These are phyloP conservation scores for Thelonectria discophora DNA, from an alignment of 2,329 filamentous ascomycete species.

Conservation along the genomic window DNA sequence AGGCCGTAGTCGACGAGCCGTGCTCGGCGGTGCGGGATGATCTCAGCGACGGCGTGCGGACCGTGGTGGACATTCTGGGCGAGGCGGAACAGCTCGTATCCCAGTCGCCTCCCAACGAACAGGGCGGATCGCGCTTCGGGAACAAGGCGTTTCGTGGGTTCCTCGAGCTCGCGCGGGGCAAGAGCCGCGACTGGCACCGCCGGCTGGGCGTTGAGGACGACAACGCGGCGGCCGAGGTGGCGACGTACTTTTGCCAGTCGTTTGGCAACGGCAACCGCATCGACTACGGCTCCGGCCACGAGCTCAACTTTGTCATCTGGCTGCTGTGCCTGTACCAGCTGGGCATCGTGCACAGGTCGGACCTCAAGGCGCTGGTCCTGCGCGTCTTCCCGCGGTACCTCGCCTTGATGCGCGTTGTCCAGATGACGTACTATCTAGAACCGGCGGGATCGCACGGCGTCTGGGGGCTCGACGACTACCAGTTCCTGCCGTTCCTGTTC, in stretches of 20 bases:
- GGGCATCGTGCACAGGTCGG: conserved; percentile 65
- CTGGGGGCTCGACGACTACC: conserved; percentile 97
- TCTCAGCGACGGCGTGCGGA: conserved; percentile 67
- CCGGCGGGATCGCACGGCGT: conserved; percentile 97
- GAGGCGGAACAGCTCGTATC: conserved; percentile 73
- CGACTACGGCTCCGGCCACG: conserved; percentile 97
- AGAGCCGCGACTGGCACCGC: conserved; percentile 69
- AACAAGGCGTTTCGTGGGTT: conserved; percentile 91
- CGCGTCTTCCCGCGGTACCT: conserved; percentile 86
- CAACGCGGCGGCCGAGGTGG: conserved; percentile 73
- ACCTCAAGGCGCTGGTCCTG: conserved; percentile 80
- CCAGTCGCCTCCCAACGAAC: conserved; percentile 81
- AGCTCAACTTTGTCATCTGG: conserved; percentile 97
- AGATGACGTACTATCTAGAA: conserved; percentile 94
- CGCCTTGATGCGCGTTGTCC: conserved; percentile 83
- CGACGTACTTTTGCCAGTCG: conserved; percentile 81
- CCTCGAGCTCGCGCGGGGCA: conserved; percentile 72
- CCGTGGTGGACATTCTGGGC: conserved; percentile 75
- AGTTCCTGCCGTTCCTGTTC: conserved; percentile 95
- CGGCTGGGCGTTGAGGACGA: conserved; percentile 62
- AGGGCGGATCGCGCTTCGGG: conserved; percentile 89
- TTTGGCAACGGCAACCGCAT: conserved; percentile 89
- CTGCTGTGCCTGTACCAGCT: conserved; percentile 92
- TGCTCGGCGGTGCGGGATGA: conserved; percentile 68
- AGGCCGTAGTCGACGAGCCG: conserved; percentile 77